Evolutionary conservation across 805 yeast species (phyloP).

Genomic region (Candida yuanshanica): DNA sequence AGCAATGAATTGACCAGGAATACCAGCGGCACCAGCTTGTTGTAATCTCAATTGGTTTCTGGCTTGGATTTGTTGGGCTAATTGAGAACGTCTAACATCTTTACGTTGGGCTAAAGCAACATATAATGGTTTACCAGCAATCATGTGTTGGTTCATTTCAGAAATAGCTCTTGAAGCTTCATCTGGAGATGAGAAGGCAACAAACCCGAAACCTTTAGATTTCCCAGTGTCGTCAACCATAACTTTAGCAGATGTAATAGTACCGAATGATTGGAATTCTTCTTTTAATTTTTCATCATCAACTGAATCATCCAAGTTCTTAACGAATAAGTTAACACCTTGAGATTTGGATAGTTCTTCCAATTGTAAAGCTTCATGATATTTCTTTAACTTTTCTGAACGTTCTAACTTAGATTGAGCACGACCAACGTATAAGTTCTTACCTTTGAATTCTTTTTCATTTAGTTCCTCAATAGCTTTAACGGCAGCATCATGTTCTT

Average conservation of each 20-base stretch:
- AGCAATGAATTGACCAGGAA: constrained; percentile 77
- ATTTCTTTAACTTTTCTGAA: constrained; percentile 89
- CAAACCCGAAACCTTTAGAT: constrained; percentile 98
- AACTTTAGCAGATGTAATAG: constrained; percentile 92
- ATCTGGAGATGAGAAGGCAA: constrained; percentile 95
- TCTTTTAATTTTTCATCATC: constrained; percentile 88
- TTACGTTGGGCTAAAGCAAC: constrained; percentile 99
- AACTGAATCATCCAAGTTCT: constrained; percentile 91
- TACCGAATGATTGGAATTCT: constrained; percentile 90
- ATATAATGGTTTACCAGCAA: constrained; percentile 92
- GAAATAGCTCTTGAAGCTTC: constrained; percentile 98
- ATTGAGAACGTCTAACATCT: constrained; percentile 94
- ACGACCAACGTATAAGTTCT: constrained; percentile 90
- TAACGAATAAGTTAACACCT: constrained; percentile 94
- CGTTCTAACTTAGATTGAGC: constrained; percentile 99
- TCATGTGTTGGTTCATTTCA: constrained; percentile 97
- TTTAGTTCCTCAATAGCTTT: constrained; percentile 90
- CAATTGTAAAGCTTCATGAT: constrained; percentile 85
- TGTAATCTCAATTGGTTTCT: constrained; percentile 98
- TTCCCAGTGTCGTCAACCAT: constrained; percentile 93
- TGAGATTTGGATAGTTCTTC: constrained; percentile 92
- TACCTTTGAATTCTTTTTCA: constrained; percentile 80
- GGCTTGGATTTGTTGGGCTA: constrained; percentile 96
- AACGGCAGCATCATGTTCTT: constrained; percentile 79
- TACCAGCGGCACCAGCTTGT: constrained; percentile 85